phyloP scores from a whole-genome alignment of 768 basidiomycete genomes.

The Neoboletus brunneissimus region DNA sequence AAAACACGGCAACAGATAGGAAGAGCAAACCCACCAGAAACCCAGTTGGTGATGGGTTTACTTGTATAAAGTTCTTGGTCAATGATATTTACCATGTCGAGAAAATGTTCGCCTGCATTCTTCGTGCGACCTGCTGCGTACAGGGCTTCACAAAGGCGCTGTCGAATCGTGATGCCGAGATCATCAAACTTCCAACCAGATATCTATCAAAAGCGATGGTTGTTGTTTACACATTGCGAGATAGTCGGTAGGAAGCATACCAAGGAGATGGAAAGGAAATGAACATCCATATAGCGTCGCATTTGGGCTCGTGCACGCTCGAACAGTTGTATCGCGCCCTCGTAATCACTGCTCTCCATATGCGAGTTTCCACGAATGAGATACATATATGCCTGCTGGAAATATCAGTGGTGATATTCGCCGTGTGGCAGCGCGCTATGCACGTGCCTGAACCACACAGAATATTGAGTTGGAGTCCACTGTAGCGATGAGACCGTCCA shows the following conservation, averaged over 20 bases:
- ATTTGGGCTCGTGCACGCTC: background rate
- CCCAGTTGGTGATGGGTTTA: too few relatives aligned
- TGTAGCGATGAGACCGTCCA: background rate
- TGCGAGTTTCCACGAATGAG: background rate
- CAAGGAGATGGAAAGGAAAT: background rate
- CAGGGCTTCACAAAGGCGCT: background rate
- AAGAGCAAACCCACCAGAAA: too few relatives aligned
- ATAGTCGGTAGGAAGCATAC: background rate
- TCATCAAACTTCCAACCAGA: background rate
- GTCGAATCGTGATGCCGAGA: background rate
- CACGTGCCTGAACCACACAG: conserved; percentile 1
- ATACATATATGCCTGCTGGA: background rate
- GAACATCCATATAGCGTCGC: background rate
- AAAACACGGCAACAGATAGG: too few relatives aligned
- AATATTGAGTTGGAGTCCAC: background rate
- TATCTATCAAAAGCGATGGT: background rate
- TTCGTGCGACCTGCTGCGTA: background rate
- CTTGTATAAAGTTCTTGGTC: too few relatives aligned
- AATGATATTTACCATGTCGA: background rate
- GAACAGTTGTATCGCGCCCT: background rate
- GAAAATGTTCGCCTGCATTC: background rate
- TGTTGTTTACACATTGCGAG: background rate
- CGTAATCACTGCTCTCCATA: background rate
- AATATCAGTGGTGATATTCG: background rate
- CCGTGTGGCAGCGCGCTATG: background rate